These are phyloP conservation scores for Colletotrichum cuscutae DNA, from an alignment of 2,329 filamentous ascomycete species.

Conservation along the genomic window DNA sequence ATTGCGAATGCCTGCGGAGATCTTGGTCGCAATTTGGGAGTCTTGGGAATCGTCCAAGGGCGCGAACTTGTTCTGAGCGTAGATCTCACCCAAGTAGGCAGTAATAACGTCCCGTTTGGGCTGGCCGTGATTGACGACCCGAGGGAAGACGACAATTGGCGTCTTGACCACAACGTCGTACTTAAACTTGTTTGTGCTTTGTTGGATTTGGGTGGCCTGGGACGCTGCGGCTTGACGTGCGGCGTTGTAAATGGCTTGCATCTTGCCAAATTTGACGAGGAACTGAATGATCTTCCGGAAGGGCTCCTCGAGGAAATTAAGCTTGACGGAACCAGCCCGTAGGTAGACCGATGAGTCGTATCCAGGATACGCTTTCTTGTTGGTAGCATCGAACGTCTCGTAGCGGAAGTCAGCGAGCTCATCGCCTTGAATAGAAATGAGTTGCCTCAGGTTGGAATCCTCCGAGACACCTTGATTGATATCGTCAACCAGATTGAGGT, in stretches of 20 bases:
- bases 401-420: conserved; percentile 98
- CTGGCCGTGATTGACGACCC: conserved; percentile 75
- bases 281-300: conserved; percentile 99
- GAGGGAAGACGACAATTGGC: conserved; percentile 94
- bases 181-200: conserved; percentile 89
- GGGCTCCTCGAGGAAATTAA: conserved; percentile 97
- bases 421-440: conserved; percentile 95
- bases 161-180: conserved; percentile 95
- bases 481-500: conserved; percentile 90
- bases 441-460: conserved; percentile 81
- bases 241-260: conserved; percentile 99
- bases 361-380: conserved; percentile 81
- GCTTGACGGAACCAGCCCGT: conserved; percentile 91
- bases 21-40: conserved; percentile 84
- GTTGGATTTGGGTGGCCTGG: conserved; percentile 92
- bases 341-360: conserved; percentile 94
- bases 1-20: conserved; percentile 91
- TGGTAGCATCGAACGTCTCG: conserved; percentile 87
- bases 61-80: conserved; percentile 92
- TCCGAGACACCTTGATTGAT: conserved; percentile 89
- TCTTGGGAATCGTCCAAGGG: conserved; percentile 81
- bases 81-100: conserved; percentile 96
- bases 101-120: conserved; percentile 85
- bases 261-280: conserved; percentile 97
- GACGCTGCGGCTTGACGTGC: conserved; percentile 93